Base-by-base conservation (phyloP, 2,329 filamentous ascomycete species). In the Exserohilum rostratum region DNA sequence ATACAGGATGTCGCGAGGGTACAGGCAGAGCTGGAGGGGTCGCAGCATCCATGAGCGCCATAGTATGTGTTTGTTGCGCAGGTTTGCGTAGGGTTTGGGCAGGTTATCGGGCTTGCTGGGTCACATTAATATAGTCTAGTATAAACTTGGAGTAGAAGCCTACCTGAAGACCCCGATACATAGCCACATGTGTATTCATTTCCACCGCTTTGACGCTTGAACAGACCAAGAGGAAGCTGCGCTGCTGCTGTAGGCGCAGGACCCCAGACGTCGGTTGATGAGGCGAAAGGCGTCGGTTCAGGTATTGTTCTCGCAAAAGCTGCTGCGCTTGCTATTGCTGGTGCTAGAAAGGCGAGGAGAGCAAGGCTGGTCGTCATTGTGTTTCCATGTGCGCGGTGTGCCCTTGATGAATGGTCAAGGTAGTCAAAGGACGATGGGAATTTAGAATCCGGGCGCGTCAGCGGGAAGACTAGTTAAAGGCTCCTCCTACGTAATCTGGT, bases 1-100 rank as follows among this genome's bases (percentile, higher is more conserved):
- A 75, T 64, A 59, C 73, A 75, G 20, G 70, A 60, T 9, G 73
- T 75, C 6, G 64, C 57, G 13, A 75, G 60, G 7, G 42, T 63
- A 50, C 73, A 75, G 5, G 62, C 25, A 0, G 60, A 46, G 2
- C 69, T 54, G 6, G 58, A 39, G 1, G 65, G 57, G 39, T 71
- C 52, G 56, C 73, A 75, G 61, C 73, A 75, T 43, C 72, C 72
- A 31, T 73, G 70, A 3, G 68, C 67, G 37, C 65, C 70, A 13
- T 64, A 62, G 50, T 53, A 58, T 6, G 63, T 66, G 51, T 73
- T 74, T 44, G 71, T 74, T 29, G 72, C 72, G 58, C 73, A 75
- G 30, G 67, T 60, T 22, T 61, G 51, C 30, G 57, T 59, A 1
- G 60, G 45, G 34, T 65, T 63, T 27, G 59, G 56, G 34, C 72